Evolutionary conservation across 2,329 filamentous ascomycete species (phyloP).

Genomic region (Aspergillus nomiae): DNA sequence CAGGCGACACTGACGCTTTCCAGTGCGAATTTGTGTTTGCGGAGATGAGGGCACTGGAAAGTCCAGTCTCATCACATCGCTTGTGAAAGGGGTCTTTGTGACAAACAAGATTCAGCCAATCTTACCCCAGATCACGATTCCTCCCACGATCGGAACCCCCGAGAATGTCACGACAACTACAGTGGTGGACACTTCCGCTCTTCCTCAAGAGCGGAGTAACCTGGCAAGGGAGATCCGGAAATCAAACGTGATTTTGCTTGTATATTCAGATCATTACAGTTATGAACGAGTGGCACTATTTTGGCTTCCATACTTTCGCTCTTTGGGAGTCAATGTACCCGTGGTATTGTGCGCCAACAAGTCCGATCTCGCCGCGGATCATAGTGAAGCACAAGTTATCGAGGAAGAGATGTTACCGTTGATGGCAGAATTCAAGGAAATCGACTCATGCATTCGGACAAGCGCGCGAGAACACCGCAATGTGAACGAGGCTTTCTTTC

Average conservation of each 20-base stretch:
- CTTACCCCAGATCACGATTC: conserved; percentile 91
- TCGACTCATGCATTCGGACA: conserved; percentile 94
- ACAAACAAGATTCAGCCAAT: conserved; percentile 93
- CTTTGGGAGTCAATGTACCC: conserved; percentile 95
- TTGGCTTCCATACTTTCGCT: conserved; percentile 98
- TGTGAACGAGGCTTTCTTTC: conserved; percentile 94
- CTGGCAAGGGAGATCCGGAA: conserved; percentile 94
- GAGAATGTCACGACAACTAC: conserved; percentile 92
- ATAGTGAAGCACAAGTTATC: conserved; percentile 78
- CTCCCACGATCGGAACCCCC: conserved; percentile 86
- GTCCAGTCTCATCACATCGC: conserved; percentile 87
- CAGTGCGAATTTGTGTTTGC: conserved; percentile 91
- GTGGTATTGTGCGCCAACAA: conserved; percentile 98
- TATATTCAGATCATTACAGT: conserved; percentile 98
- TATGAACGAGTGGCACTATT: conserved; percentile 96
- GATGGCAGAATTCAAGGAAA: conserved; percentile 98
- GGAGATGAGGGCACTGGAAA: conserved; percentile 96
- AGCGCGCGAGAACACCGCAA: conserved; percentile 91
- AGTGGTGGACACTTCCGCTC: conserved; percentile 94
- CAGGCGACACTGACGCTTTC: conserved; percentile 8
- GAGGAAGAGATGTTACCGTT: conserved; percentile 98
- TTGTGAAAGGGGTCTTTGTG: conserved; percentile 97
- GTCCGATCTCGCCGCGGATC: conserved; percentile 78
- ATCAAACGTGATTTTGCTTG: conserved; percentile 92
- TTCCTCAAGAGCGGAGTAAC: conserved; percentile 87